Conservation (phyloP, 1,139 yeast species). For the Debaryomyces subglobosus region DNA sequence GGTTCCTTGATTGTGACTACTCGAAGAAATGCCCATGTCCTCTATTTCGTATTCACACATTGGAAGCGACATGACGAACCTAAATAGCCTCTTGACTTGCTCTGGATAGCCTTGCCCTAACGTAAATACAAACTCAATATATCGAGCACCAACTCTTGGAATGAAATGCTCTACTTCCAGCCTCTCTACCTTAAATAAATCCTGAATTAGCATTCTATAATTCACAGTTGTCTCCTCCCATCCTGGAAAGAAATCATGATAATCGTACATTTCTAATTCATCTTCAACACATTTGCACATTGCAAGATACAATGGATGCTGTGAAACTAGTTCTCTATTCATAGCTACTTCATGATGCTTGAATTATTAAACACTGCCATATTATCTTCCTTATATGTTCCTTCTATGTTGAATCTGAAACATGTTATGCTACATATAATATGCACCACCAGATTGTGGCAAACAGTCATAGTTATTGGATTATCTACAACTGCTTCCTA, state of each 20-base stretch:
- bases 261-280: constrained; percentile 7
- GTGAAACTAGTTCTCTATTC: not conserved
- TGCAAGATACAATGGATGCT: not conserved
- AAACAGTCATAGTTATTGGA: not conserved
- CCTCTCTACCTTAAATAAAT: not conserved
- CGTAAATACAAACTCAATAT: not conserved
- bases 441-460: too few species aligned
- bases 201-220: not conserved
- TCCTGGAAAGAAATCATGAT: constrained; percentile 5
- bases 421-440: too few species aligned
- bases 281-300: not conserved
- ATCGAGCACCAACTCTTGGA: not conserved
- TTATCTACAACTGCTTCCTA: not conserved
- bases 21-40: not conserved
- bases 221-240: not conserved
- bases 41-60: not conserved
- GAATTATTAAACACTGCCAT: too few species aligned
- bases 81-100: not conserved
- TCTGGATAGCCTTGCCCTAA: not conserved
- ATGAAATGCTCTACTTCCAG: not conserved
- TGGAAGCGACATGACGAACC: not conserved
- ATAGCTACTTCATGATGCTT: not conserved
- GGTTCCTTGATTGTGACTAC: not conserved
- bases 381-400: too few species aligned
- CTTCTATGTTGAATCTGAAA: too few species aligned